phyloP scores from a whole-genome alignment of 306 rosid species.

The Gleditsia sinensis region DNA sequence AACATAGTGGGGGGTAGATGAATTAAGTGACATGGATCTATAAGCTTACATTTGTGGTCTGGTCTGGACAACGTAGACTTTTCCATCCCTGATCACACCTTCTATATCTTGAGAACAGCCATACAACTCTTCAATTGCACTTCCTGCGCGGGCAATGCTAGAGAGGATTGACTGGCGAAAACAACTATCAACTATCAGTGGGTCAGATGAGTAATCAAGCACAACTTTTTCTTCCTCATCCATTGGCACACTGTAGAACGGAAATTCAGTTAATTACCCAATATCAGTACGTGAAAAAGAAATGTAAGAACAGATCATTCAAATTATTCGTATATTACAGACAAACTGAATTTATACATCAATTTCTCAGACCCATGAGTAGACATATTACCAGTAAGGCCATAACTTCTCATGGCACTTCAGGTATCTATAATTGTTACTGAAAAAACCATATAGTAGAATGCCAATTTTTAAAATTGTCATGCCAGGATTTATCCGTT shows the following conservation, averaged over 20 bases:
- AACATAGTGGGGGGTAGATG: conserved; percentile 23
- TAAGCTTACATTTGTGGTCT: conserved; percentile 86
- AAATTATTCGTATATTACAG: background rate
- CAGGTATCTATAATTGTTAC: background rate
- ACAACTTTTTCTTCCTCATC: conserved; percentile 82
- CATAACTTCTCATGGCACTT: background rate
- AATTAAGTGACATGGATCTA: background rate
- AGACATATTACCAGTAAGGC: background rate
- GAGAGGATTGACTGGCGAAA: conserved; percentile 78
- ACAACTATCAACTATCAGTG: conserved; percentile 56
- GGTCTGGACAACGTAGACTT: conserved; percentile 91
- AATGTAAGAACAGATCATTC: background rate
- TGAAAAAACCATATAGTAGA: background rate
- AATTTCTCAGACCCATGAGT: background rate
- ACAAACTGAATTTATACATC: conserved; percentile 12
- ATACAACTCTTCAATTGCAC: conserved; percentile 78
- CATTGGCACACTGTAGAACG: conserved; percentile 78
- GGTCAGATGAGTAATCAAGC: conserved; percentile 86
- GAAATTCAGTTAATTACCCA: conserved; percentile 15
- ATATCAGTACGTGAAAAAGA: conserved; percentile 4
- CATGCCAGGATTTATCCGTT: background rate
- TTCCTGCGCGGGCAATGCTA: conserved; percentile 90
- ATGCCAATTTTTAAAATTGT: background rate
- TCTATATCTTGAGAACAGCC: conserved; percentile 97
- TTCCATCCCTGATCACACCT: conserved; percentile 88